These are phyloP conservation scores for Naganishia onofrii DNA, from an alignment of 768 basidiomycete genomes.

Conservation along the genomic window DNA sequence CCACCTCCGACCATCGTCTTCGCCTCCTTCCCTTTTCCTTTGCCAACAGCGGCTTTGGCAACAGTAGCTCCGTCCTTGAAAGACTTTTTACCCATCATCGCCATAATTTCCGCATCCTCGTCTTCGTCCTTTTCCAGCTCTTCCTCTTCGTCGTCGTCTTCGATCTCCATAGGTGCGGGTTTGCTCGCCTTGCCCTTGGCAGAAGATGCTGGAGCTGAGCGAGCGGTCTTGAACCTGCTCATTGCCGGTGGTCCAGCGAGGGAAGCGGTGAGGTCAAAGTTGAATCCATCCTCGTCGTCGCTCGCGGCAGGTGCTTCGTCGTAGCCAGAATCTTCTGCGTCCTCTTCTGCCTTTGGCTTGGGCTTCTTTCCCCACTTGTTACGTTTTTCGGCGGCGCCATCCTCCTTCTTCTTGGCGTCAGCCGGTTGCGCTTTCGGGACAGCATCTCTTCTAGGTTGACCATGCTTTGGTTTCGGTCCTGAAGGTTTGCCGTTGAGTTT, in stretches of 20 bases:
- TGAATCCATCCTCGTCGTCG: conserved; percentile 18
- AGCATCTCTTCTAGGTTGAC: conserved; percentile 5
- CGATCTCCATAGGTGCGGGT: not conserved
- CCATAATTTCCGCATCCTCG: conserved; percentile 61
- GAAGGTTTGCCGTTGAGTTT: conserved; percentile 23
- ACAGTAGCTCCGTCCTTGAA: conserved; percentile 70
- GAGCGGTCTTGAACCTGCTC: conserved; percentile 8
- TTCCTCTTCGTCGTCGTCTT: not conserved
- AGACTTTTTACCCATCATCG: conserved; percentile 69
- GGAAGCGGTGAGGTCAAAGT: conserved; percentile 16
- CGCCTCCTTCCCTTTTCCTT: conserved; percentile 65
- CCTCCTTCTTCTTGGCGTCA: not conserved
- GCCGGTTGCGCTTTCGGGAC: conserved; percentile 7
- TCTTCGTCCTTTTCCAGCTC: conserved; percentile 19
- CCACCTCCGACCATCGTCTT: conserved; percentile 86
- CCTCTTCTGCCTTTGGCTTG: conserved; percentile 5
- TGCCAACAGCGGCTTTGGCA: conserved; percentile 61
- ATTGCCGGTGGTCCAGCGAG: conserved; percentile 4
- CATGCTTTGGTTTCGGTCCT: conserved; percentile 1
- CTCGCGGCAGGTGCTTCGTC: conserved; percentile 21
- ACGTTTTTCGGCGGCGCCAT: conserved; percentile 3
- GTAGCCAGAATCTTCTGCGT: conserved; percentile 26
- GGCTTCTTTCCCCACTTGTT: conserved; percentile 19
- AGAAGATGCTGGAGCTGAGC: not conserved
- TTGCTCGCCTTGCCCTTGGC: not conserved